Base-by-base conservation (phyloP, 179 eudicot genomes). In the Sideroxylon spinosum region DNA sequence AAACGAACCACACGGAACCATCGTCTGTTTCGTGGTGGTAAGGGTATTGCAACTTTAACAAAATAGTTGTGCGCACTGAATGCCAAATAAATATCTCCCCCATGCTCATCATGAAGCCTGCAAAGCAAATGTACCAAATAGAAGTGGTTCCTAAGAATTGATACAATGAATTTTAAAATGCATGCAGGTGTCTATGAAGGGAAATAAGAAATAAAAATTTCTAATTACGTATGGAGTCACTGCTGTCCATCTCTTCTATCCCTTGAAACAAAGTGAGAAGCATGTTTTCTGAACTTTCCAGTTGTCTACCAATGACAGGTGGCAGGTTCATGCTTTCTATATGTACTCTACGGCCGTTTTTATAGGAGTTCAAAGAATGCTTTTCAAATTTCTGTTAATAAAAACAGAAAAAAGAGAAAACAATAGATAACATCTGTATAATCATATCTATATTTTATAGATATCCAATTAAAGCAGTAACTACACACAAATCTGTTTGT, bases 1-100 rank as follows among this genome's bases (percentile, higher is more conserved):
- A 73, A 37, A 87, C 98, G 85, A 72, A 96, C 99, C 99, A 96
- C 97, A 82, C 97, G 91, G 73, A 83, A 88, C 99, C 99, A 96
- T 16, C 53, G 87, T 83, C 86, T 84, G 17, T 80, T 82, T 73
- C 74, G 86, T 9, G 96, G 99, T 14, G 98, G 93, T 55, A 93
- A 80, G 50, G 99, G 99, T 68, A 96, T 83, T 44, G 84, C 73
- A 76, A 81, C 85, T 88, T 88, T 76, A 75, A 96, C 93, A 84
- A 78, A 89, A 82, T 82, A 96, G 77, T 91, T 91, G 76, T 96
- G 99, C 69, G 98, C 94, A 76, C 92, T 96, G 86, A 96, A 96
- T 16, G 98, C 99, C 87, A 96, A 67, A 85, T 86, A 93, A 20
- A 93, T 70, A 75, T 91, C 93, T 78, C 86, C 84, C 61, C 92